Conservation (phyloP, 352 stramenopile species). For the Aphanomyces cochlioides region DNA sequence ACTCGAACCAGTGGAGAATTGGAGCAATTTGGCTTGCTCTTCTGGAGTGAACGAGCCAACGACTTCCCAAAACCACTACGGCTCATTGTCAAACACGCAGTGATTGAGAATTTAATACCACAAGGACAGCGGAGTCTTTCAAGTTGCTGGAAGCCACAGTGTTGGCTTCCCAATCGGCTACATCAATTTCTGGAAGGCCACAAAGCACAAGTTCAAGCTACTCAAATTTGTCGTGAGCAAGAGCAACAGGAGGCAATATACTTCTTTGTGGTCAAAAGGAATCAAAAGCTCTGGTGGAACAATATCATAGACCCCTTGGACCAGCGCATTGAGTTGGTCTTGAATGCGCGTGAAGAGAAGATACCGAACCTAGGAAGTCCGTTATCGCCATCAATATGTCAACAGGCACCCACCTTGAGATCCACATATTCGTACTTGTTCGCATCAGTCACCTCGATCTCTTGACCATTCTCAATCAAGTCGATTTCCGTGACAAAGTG, state of each 20-base stretch:
- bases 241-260: not conserved
- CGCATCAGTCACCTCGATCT: constrained; percentile 89
- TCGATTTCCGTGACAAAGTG: constrained; percentile 56
- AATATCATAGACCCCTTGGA: constrained; percentile 93
- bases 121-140: constrained; percentile 32
- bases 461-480: constrained; percentile 46
- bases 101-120: not conserved
- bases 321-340: constrained; percentile 85
- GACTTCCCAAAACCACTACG: constrained; percentile 83
- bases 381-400: not conserved
- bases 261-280: constrained; percentile 98
- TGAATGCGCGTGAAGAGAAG: constrained; percentile 91
- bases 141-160: constrained; percentile 59
- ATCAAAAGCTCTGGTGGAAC: constrained; percentile 94
- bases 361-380: constrained; percentile 82
- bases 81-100: constrained; percentile 16
- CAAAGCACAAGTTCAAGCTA: constrained; percentile 81
- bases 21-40: constrained; percentile 76
- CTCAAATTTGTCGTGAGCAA: not conserved
- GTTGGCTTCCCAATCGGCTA: constrained; percentile 84
- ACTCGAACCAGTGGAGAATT: constrained; percentile 83
- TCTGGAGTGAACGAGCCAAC: constrained; percentile 55
- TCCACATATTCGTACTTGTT: constrained; percentile 95
- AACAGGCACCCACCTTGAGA: constrained; percentile 43
- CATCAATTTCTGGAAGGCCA: constrained; percentile 79